Base-by-base conservation (phyloP, 75 land plant species). In the Adiantum capillusveneris region DNA sequence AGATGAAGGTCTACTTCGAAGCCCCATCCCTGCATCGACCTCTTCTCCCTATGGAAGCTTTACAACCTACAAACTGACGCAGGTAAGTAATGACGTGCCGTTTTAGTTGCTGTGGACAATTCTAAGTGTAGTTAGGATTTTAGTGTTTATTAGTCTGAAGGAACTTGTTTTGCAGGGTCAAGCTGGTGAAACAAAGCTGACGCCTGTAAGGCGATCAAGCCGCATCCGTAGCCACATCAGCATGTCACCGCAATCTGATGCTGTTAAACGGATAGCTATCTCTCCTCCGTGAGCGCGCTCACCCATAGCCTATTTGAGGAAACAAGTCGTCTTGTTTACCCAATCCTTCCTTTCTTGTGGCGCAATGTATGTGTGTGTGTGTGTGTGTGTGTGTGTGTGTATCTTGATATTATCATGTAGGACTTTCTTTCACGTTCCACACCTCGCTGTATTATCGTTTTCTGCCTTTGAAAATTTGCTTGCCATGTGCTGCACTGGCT, bases 11-110 rank as follows among this genome's bases (percentile, higher is more conserved):
- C 28, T 25, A 6, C 21, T 22, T 27, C 25, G 55, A 26, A 53
- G 55, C 14, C 55, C 55, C 2, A 7, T 53, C 25, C 55, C 55
- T 24, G 25, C 3, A 27, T 11, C 16, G 12, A 25, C 28, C 5
- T 12, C 25, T 14, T 53, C 55, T 24, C 55, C 55, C 25, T 53
- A 53, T 26, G 55, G 55, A 26, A 53, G 55, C 55, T 53, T 53
- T 26, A 53, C 55, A 22, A 26, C 55, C 24, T 53, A 53, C 55
- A 26, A 24, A 24, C 3, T 53, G 25, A 53, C 21, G 24, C 27
- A 53, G 55, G 55, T 53, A 53, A 11, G 28, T 27, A 53, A 25
- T 11, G 55, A 22, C 24, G 5, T 5, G 7, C 55, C 9, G 25
- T 1, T 3, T 24, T 26, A 25, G 9, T 25, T 25, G 29, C 18